Evolutionary conservation across 345 rosid species (phyloP), one percentile per base, ranked within the genome.

Genomic region (Hirschfeldia incana): DNA sequence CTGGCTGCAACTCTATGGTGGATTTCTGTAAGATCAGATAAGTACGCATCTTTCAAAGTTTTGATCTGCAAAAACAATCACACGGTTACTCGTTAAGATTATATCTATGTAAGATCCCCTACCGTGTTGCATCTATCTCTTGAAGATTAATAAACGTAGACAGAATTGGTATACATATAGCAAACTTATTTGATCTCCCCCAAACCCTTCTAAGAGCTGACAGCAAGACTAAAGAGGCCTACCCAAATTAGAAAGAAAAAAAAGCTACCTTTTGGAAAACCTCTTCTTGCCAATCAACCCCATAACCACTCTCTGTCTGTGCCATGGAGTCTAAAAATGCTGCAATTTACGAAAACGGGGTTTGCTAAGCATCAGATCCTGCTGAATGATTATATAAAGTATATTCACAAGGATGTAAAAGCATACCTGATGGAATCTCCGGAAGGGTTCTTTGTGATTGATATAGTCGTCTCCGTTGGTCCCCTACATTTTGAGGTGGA

Each of bases 211-310:
- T 34, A 8, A 5, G 39, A 1, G 8, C 39, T 34, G 39, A 39
- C 46, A 9, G 46, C 12, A 39, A 42, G 12, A 39, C 12, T 9
- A 9, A 36, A 39, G 46, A 39, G 13, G 51, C 51, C 13, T 42
- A 70, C 15, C 44, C 29, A 65, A 42, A 42, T 3, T 42, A 42
- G 51, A 42, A 42, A 42, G 51, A 42, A 11, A 9, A 69, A 32
- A 70, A 11, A 10, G 42, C 21, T 77, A 93, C 99, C 98, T 95
- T 91, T 76, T 89, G 94, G 75, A 74, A 89, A 79, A 83, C 84
- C 83, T 95, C 98, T 82, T 95, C 98, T 85, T 88, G 98, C 98
- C 94, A 91, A 81, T 93, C 98, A 72, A 80, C 86, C 26, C 90
- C 93, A 68, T 77, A 88, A 70, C 83, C 83, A 78, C 81, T 87